phyloP scores from a whole-genome alignment of 176 grass and related monocot species.

The Avena eriantha region DNA sequence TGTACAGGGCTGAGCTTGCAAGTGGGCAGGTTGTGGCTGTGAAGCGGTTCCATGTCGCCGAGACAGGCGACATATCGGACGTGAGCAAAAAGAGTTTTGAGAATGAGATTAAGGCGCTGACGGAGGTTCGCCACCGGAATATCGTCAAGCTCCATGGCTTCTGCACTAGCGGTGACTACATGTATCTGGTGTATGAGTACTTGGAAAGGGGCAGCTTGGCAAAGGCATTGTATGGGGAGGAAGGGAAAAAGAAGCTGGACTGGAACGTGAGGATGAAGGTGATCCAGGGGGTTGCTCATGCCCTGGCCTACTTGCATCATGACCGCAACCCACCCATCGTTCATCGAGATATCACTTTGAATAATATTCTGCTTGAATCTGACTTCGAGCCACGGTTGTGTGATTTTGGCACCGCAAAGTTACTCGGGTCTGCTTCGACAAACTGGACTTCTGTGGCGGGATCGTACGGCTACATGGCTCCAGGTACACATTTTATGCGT shows the following conservation, averaged over 20 bases:
- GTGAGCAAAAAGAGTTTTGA: conserved; percentile 73
- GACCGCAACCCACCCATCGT: conserved; percentile 68
- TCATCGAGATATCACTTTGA: conserved; percentile 76
- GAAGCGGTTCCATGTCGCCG: conserved; percentile 69
- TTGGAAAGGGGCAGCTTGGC: conserved; percentile 78
- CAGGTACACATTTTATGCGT: conserved; percentile 57
- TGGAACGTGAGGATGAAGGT: conserved; percentile 82
- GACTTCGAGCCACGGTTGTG: conserved; percentile 75
- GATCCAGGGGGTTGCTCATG: conserved; percentile 74
- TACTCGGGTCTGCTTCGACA: conserved; percentile 57
- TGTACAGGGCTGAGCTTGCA: conserved; percentile 75
- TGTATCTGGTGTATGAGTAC: conserved; percentile 93
- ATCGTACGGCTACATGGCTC: conserved; percentile 94
- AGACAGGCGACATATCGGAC: conserved; percentile 58
- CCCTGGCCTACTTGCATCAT: conserved; percentile 84
- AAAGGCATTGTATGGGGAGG: conserved; percentile 69
- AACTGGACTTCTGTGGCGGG: conserved; percentile 90
- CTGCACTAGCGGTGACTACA: conserved; percentile 63
- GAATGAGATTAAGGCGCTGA: conserved; percentile 80
- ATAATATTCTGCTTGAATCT: conserved; percentile 77
- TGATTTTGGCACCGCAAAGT: conserved; percentile 83
- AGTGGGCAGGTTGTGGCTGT: conserved; percentile 74
- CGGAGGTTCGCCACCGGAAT: conserved; percentile 81
- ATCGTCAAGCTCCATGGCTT: conserved; percentile 94
- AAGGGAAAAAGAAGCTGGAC: conserved; percentile 65